phyloP scores from a whole-genome alignment of 2,329 filamentous ascomycete species.

The Raffaelea ambrosiae region DNA sequence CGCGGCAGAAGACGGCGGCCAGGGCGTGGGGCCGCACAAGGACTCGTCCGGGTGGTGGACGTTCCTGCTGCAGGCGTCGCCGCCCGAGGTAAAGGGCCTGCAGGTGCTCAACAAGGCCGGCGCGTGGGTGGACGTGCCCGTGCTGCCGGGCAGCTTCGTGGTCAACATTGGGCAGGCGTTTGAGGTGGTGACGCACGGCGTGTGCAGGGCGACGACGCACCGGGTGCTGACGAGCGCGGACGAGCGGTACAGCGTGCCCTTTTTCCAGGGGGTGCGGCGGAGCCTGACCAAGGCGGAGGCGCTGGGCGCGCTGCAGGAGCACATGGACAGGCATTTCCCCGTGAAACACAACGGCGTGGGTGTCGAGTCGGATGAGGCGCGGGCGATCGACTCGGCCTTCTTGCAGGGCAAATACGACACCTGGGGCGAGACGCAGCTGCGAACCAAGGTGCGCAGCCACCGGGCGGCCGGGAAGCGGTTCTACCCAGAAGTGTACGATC shows the following conservation, averaged over 20 bases:
- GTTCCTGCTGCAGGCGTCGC: constrained; percentile 52
- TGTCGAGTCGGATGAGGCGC: constrained; percentile 24
- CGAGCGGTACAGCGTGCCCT: constrained; percentile 34
- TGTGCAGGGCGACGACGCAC: constrained; percentile 44
- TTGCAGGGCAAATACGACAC: constrained; percentile 40
- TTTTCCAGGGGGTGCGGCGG: constrained; percentile 41
- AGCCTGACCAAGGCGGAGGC: constrained; percentile 35
- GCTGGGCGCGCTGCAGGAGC: constrained; percentile 24
- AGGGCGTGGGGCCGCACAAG: constrained; percentile 55
- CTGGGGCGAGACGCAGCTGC: constrained; percentile 45
- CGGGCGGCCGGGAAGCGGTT: constrained; percentile 36
- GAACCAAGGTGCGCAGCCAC: constrained; percentile 46
- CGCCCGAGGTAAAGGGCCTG: constrained; percentile 37
- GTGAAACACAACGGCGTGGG: not conserved
- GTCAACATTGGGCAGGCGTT: constrained; percentile 52
- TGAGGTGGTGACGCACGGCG: constrained; percentile 45
- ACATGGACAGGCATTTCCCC: constrained; percentile 17
- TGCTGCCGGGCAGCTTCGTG: constrained; percentile 40
- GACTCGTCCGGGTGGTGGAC: constrained; percentile 58
- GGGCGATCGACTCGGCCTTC: constrained; percentile 39
- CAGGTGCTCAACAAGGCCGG: constrained; percentile 41
- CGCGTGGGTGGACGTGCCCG: constrained; percentile 41
- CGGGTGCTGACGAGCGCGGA: constrained; percentile 25
- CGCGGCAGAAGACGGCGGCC: constrained; percentile 16
- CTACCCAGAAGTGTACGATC: constrained; percentile 37